These are phyloP conservation scores for Fusarium newnesense DNA, from an alignment of 2,329 filamentous ascomycete genomes.

Conservation along the genomic window DNA sequence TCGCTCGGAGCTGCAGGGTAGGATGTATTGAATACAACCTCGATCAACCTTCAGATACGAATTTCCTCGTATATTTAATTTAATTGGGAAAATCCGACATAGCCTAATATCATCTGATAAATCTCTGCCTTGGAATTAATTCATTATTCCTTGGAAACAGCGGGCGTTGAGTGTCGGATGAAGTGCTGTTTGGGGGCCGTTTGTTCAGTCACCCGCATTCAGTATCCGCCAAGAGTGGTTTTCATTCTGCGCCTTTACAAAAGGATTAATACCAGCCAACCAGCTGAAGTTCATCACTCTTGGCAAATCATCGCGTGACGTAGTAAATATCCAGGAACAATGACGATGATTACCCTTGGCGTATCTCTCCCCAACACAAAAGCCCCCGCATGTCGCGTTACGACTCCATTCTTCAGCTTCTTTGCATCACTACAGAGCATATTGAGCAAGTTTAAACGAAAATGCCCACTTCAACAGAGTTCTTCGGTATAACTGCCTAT, in stretches of 20 bases:
- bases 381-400: background rate
- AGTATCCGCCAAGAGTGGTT: background rate
- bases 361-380: background rate
- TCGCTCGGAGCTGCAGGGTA: background rate
- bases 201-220: fast-evolving
- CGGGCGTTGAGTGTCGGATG: fast-evolving
- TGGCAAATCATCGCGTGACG: background rate
- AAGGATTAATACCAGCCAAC: background rate
- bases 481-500: background rate
- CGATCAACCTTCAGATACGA: background rate
- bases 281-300: background rate
- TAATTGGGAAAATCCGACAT: fast-evolving
- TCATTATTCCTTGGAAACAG: background rate
- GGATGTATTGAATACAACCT: background rate
- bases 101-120: fast-evolving
- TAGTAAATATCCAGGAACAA: background rate
- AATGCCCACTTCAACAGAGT: slow-evolving; percentile 4
- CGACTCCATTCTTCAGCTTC: background rate
- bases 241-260: fast-evolving
- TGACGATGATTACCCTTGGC: background rate
- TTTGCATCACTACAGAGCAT: background rate
- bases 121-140: background rate
- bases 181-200: background rate
- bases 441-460: fast-evolving
- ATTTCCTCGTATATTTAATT: background rate